phyloP scores from a whole-genome alignment of 768 basidiomycete genomes.

The Amanita rubescens region DNA sequence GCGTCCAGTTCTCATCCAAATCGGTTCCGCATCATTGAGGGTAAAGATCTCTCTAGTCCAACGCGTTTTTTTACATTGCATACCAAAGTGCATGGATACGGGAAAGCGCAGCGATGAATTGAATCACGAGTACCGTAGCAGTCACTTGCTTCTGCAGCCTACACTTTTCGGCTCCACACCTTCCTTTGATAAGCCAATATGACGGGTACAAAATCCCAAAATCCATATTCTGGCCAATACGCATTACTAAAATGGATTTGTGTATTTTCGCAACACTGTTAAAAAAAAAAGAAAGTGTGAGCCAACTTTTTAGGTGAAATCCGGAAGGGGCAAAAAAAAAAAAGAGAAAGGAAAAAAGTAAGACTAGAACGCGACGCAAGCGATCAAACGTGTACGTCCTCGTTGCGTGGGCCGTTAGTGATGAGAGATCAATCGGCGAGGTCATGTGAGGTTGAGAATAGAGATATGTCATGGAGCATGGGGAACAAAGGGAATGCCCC shows the following conservation, averaged over 20 bases:
- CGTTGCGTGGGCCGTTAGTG: neutral
- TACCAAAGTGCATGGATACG: too few relatives aligned
- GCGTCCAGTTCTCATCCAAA: neutral
- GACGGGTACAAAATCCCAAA: slow-evolving; percentile 82
- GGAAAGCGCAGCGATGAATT: too few relatives aligned
- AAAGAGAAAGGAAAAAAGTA: neutral
- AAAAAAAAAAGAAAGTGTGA: slow-evolving; percentile 2
- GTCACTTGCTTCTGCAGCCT: too few relatives aligned
- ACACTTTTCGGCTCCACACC: slow-evolving; percentile 36
- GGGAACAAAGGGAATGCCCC: neutral
- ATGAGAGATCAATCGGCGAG: neutral
- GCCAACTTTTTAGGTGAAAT: neutral
- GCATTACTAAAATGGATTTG: slow-evolving; percentile 80
- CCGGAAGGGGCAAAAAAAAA: neutral
- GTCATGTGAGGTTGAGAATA: neutral
- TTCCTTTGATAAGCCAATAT: slow-evolving; percentile 84
- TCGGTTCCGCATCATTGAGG: too few relatives aligned
- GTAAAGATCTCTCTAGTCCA: too few relatives aligned
- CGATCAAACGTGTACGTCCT: neutral
- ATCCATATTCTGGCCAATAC: slow-evolving; percentile 92
- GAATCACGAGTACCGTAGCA: too few relatives aligned
- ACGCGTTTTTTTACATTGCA: too few relatives aligned
- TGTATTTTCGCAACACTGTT: slow-evolving; percentile 71
- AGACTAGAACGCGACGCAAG: neutral
- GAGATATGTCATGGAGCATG: neutral